These are phyloP conservation scores for Raphanus hybrid DNA, from an alignment of 441 rosid species.

Conservation along the genomic window DNA sequence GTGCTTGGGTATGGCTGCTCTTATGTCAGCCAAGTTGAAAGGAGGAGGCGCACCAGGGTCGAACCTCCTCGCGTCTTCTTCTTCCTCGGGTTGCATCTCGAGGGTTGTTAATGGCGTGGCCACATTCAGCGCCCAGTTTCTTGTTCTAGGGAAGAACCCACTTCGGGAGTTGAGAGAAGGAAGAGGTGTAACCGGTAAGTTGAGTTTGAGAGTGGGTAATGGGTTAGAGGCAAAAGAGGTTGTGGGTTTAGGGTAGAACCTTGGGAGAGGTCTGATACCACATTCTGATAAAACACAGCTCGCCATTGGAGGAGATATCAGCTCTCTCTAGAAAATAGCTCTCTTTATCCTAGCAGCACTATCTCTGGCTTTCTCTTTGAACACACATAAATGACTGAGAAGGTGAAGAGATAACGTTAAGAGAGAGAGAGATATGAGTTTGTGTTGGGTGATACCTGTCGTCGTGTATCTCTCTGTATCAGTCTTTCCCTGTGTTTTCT, in stretches of 20 bases:
- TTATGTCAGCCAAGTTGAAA: conserved; percentile 71
- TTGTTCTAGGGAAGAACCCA: conserved; percentile 36
- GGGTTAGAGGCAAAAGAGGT: conserved; percentile 23
- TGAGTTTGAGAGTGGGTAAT: conserved; percentile 33
- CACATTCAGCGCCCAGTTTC: conserved; percentile 52
- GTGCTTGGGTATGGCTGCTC: conserved; percentile 91
- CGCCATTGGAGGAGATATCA: conserved; percentile 46
- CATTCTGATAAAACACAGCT: conserved; percentile 59
- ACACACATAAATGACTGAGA: background rate
- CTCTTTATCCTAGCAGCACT: background rate
- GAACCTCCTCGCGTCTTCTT: conserved; percentile 40
- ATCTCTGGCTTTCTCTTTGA: background rate
- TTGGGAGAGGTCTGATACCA: conserved; percentile 64
- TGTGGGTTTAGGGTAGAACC: conserved; percentile 45
- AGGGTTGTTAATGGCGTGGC: conserved; percentile 46
- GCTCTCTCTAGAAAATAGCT: too few species aligned
- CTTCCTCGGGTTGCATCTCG: conserved; percentile 32
- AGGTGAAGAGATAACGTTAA: conserved; percentile 20
- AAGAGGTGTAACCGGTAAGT: conserved; percentile 6
- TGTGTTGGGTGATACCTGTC: conserved; percentile 27
- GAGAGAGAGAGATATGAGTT: background rate
- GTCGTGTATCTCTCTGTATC: conserved; percentile 31
- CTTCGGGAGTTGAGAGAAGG: conserved; percentile 12
- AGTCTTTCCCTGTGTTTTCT: conserved; percentile 32
- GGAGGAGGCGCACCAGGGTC: conserved; percentile 83